Conservation (phyloP, 148 eudicot species). For the Simmondsia chinensis region DNA sequence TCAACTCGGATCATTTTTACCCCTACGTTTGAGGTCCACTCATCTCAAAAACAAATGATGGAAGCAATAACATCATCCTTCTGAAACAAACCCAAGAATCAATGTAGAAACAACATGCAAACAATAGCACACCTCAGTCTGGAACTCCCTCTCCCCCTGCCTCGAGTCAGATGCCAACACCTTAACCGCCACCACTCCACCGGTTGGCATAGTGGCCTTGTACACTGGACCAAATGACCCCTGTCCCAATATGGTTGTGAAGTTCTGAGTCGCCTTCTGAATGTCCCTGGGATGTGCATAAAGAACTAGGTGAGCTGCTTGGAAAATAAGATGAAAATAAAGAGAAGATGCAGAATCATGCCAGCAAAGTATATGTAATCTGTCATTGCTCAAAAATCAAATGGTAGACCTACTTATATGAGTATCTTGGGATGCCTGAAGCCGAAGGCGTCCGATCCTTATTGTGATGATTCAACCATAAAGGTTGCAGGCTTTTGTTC, state of each 20-base stretch:
- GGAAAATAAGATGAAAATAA: not conserved
- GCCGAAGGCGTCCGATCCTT: constrained; percentile 55
- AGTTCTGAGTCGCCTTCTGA: constrained; percentile 86
- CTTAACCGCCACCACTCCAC: constrained; percentile 86
- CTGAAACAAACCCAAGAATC: no score
- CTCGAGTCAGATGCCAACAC: constrained; percentile 88
- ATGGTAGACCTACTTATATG: constrained; percentile 62
- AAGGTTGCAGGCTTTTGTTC: constrained; percentile 25
- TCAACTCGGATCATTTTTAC: no score
- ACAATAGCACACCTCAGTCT: constrained; percentile 66
- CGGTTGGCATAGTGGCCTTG: constrained; percentile 81
- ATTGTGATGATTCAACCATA: constrained; percentile 53
- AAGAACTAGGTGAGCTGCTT: not conserved
- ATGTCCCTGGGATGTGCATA: constrained; percentile 51
- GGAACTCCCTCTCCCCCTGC: constrained; percentile 97
- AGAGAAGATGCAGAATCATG: not conserved
- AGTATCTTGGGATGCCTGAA: constrained; percentile 78
- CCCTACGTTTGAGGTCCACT: no score
- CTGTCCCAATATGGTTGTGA: constrained; percentile 80
- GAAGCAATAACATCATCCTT: no score
- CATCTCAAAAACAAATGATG: no score
- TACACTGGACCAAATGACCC: constrained; percentile 97
- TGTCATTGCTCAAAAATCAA: not conserved
- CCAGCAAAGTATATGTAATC: not conserved
- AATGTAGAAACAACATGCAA: constrained; percentile 25